phyloP scores from a whole-genome alignment of 2,329 filamentous ascomycete species.

The Cucurbitaria berberidis region DNA sequence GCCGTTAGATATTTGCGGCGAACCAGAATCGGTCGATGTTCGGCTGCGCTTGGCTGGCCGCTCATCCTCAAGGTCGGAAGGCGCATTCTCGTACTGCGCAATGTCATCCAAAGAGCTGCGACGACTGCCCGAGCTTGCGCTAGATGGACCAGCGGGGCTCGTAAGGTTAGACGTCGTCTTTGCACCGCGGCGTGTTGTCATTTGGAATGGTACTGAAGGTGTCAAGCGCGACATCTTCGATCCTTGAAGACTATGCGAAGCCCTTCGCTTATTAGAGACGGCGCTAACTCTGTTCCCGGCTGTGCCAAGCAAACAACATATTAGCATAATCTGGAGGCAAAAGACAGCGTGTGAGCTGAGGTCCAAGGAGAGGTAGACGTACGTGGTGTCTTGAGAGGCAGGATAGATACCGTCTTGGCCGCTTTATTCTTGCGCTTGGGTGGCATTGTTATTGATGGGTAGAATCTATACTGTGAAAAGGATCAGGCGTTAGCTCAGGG shows the following conservation, averaged over 20 bases:
- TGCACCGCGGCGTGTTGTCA: slow-evolving; percentile 55
- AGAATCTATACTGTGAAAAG: slow-evolving; percentile 12
- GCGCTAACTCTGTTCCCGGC: slow-evolving; percentile 39
- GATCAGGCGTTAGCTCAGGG: slow-evolving; percentile 27
- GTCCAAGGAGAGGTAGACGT: slow-evolving; percentile 17
- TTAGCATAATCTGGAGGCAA: slow-evolving; percentile 36
- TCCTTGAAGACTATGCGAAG: slow-evolving; percentile 34
- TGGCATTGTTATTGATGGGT: slow-evolving; percentile 37
- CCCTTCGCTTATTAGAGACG: slow-evolving; percentile 45
- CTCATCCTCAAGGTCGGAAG: slow-evolving; percentile 43
- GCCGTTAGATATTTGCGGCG: slow-evolving; percentile 39
- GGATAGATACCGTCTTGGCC: slow-evolving; percentile 20
- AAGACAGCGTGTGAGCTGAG: slow-evolving; percentile 20
- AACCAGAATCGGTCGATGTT: slow-evolving; percentile 48
- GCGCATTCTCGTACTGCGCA: slow-evolving; percentile 37
- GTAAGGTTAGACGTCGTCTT: slow-evolving; percentile 46
- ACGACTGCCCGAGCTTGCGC: slow-evolving; percentile 45
- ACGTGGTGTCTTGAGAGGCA: slow-evolving; percentile 27
- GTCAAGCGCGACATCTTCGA: slow-evolving; percentile 50
- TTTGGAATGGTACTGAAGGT: slow-evolving; percentile 56
- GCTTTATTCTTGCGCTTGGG: slow-evolving; percentile 42
- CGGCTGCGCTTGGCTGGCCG: slow-evolving; percentile 47
- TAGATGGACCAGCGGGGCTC: slow-evolving; percentile 43
- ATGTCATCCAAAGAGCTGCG: slow-evolving; percentile 48
- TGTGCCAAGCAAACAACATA: slow-evolving; percentile 42